These are phyloP conservation scores for Ogataea degrootiae DNA, from an alignment of 805 yeast species.

Conservation along the genomic window DNA sequence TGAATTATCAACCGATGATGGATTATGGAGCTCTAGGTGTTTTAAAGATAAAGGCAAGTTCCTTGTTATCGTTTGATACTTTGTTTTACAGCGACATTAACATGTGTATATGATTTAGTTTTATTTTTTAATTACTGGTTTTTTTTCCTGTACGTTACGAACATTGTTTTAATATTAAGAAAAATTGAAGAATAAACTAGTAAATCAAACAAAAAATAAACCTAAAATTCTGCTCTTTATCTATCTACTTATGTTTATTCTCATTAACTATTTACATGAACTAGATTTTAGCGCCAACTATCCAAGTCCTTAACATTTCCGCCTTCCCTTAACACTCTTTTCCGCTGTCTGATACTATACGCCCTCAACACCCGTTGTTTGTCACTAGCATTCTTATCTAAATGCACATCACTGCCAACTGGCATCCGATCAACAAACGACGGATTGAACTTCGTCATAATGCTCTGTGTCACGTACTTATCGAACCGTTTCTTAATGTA, in stretches of 20 bases:
- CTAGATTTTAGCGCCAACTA: too few species aligned
- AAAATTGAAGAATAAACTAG: too few species aligned
- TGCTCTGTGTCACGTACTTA: conserved; percentile 2
- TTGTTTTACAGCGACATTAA: background rate
- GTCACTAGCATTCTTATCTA: conserved; percentile 19
- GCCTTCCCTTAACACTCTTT: background rate
- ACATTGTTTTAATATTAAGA: too few species aligned
- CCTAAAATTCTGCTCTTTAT: too few species aligned
- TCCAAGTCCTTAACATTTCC: too few species aligned
- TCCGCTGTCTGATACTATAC: conserved; percentile 27
- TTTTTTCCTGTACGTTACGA: background rate
- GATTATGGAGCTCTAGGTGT: conserved; percentile 22
- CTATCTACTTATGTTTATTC: too few species aligned
- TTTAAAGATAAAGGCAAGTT: conserved; percentile 33
- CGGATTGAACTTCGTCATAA: background rate
- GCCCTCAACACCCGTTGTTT: conserved; percentile 28
- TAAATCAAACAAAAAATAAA: too few species aligned
- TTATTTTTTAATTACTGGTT: background rate
- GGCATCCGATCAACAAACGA: background rate
- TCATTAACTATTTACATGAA: too few species aligned
- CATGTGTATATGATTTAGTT: background rate
- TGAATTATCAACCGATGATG: conserved; percentile 18
- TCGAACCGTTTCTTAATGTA: conserved; percentile 10
- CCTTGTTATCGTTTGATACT: conserved; percentile 20
- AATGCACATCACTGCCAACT: conserved; percentile 4